These are phyloP conservation scores for Lyophyllum decastes DNA, from an alignment of 768 basidiomycete species.

Conservation along the genomic window DNA sequence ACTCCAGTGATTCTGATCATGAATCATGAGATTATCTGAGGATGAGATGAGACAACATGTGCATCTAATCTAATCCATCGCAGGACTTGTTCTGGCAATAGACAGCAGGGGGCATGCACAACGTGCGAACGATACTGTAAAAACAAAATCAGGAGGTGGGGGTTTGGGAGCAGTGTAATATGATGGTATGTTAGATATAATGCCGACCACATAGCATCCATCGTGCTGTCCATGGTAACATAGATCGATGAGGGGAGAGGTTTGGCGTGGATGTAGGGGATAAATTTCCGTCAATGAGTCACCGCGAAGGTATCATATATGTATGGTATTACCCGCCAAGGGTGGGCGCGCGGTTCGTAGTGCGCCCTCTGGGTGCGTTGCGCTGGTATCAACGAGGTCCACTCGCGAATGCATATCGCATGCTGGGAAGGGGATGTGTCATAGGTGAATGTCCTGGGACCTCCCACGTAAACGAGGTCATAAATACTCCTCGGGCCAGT, in stretches of 20 bases:
- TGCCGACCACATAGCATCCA: not conserved
- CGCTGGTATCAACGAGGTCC: constrained; percentile 10
- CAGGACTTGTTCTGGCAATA: no score
- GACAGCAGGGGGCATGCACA: not conserved
- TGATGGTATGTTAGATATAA: constrained; percentile 1
- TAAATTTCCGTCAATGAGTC: constrained; percentile 11
- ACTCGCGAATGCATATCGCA: constrained; percentile 9
- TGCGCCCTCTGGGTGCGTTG: not conserved
- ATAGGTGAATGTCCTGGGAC: constrained; percentile 13
- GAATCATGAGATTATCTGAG: not conserved
- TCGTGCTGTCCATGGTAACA: not conserved
- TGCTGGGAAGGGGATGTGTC: constrained; percentile 8
- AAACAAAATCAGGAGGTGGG: not conserved
- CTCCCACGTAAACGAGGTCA: constrained; percentile 14
- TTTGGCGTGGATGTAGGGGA: not conserved
- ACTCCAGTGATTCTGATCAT: no score
- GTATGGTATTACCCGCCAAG: constrained; percentile 10
- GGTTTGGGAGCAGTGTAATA: not conserved
- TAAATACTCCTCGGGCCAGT: constrained; percentile 15
- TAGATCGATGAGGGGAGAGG: not conserved
- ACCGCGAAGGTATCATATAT: constrained; percentile 17
- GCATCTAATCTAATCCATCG: not conserved
- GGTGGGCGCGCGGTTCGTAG: not conserved
- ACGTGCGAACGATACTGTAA: not conserved
- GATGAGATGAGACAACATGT: not conserved